These are phyloP conservation scores for Pichia sorboxylosa DNA, from an alignment of 1,139 yeast species.

Conservation along the genomic window DNA sequence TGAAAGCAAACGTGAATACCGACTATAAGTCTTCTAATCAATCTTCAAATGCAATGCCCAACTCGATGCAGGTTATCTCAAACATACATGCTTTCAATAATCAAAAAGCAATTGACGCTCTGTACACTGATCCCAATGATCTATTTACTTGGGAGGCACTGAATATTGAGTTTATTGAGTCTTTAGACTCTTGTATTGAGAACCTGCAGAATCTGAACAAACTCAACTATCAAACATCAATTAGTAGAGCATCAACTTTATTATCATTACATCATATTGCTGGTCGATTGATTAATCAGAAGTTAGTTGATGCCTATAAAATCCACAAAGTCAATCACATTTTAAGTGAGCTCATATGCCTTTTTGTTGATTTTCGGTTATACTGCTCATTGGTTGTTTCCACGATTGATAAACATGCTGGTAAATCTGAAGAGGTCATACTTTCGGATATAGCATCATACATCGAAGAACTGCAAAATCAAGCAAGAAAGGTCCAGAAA, in stretches of 20 bases:
- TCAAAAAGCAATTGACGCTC: constrained; percentile 8
- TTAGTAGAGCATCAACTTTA: constrained; percentile 38
- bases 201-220: constrained; percentile 34
- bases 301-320: constrained; percentile 34
- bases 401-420: constrained; percentile 5
- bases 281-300: constrained; percentile 40
- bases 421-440: too few species aligned
- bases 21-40: too few species aligned
- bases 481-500: too few species aligned
- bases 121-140: constrained; percentile 48
- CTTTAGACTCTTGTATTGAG: constrained; percentile 36
- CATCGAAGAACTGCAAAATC: too few species aligned
- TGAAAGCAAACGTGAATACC: too few species aligned
- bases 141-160: constrained; percentile 47
- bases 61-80: too few species aligned
- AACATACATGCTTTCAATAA: too few species aligned
- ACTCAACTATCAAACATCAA: constrained; percentile 39
- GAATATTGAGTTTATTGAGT: constrained; percentile 33
- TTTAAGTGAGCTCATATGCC: constrained; percentile 38
- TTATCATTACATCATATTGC: constrained; percentile 39
- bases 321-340: constrained; percentile 36
- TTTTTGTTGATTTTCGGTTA: constrained; percentile 49
- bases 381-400: constrained; percentile 6
- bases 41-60: too few species aligned
- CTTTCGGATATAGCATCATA: too few species aligned